Base-by-base conservation (phyloP, 1,284 basidiomycete genomes). In the Stereum hirsutum region DNA sequence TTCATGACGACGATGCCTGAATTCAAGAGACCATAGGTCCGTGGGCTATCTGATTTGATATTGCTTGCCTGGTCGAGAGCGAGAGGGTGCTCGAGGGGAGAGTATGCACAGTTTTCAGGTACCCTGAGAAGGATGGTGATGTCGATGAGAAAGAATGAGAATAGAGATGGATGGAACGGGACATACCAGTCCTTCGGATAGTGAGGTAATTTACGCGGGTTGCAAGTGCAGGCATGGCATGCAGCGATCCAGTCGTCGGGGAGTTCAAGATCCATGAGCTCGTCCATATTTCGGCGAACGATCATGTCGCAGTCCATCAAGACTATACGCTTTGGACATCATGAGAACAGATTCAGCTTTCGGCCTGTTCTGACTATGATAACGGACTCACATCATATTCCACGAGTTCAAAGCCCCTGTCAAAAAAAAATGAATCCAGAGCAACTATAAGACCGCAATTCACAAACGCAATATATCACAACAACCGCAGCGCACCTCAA, bases 291-390 rank as follows among this genome's bases (percentile, higher is more conserved):
- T 37, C 68, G 72, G 57, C 75, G 66, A 19, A 96, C 72, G 45
- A 96, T 72, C 90, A 98, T 98, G 64, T 97, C 94, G 12, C 81
- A 79, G 58, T 97, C 94, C 41, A 97, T 68, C 37, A 96, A 68
- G 35, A 93, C 82, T 34, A 96, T 67, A 12, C 89, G 78, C 78
- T 93, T 52, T 15, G 41, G n/a, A n/a, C n/a, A n/a, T n/a, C n/a
- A n/a, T n/a, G n/a, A n/a, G n/a, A 27, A 34, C 38, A 32, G 26
- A n/a, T 4, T 1, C 33, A 35, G 15, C 17, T 35, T 19, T 20
- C 10, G 33, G 11, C 15, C 15, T 10, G 10, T 34, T 8, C 10
- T 20, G 3, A 35, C 27, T 30, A 39, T 25, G 27, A 19, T 17
- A 17, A 23, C n/a, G 15, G 17, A 58, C 71, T 54, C 60, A 87